phyloP scores from a whole-genome alignment of 2,329 filamentous ascomycete species.

The Stachybotrys chlorohalonatus region DNA sequence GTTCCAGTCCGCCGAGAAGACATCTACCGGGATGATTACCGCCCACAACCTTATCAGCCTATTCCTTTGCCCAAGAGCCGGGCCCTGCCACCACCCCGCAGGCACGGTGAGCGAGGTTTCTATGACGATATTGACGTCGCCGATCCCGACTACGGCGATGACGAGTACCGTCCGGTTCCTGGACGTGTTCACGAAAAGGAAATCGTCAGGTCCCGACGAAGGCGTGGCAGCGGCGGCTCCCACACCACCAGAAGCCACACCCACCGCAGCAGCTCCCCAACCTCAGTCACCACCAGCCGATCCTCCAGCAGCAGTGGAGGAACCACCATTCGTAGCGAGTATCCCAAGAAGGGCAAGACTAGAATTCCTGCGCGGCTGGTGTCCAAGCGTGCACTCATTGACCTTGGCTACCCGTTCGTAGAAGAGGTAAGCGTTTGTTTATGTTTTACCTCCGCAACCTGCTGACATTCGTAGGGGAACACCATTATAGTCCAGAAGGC shows the following conservation, averaged over 20 bases:
- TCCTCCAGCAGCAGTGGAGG: slow-evolving; percentile 38
- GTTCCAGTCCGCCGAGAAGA: slow-evolving; percentile 44
- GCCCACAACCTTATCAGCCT: slow-evolving; percentile 43
- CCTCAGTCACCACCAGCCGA: slow-evolving; percentile 33
- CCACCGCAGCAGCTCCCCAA: slow-evolving; percentile 31
- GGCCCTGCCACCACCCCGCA: slow-evolving; percentile 49
- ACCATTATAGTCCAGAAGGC: slow-evolving; percentile 77
- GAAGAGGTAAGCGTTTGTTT: slow-evolving; percentile 59
- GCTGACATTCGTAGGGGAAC: slow-evolving; percentile 48
- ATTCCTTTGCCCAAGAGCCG: slow-evolving; percentile 60
- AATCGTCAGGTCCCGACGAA: slow-evolving; percentile 38
- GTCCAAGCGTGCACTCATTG: slow-evolving; percentile 69
- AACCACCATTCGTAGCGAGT: slow-evolving; percentile 49
- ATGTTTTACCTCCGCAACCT: neutral
- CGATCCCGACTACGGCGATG: slow-evolving; percentile 65
- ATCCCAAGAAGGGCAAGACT: slow-evolving; percentile 81
- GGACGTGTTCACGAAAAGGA: slow-evolving; percentile 55
- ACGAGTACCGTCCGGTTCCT: slow-evolving; percentile 57
- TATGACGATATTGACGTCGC: slow-evolving; percentile 59
- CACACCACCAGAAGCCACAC: slow-evolving; percentile 27
- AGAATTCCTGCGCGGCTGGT: slow-evolving; percentile 76
- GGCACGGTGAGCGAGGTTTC: slow-evolving; percentile 44
- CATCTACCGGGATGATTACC: slow-evolving; percentile 36
- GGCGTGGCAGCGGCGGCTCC: slow-evolving; percentile 28
- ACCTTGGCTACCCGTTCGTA: slow-evolving; percentile 77